Percentiles rank a stretch among this genome's conserved stretches.
Evolutionary conservation across 352 stramenopile species (phyloP).

Genomic region (Globisporangium megalacanthum): DNA sequence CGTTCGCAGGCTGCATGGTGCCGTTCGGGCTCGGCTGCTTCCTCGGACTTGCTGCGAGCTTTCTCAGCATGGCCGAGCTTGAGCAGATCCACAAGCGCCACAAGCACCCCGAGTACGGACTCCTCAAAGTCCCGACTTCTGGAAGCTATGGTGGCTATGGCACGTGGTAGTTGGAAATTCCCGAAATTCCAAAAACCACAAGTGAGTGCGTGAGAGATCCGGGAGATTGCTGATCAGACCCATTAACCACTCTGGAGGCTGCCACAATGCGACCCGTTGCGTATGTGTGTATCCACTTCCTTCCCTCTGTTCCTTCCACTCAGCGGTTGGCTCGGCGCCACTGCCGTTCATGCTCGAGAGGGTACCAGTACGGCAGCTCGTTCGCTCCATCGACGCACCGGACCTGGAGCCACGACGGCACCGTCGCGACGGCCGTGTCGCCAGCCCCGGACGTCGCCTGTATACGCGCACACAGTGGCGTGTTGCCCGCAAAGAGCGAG

Average conservation of each 20-base stretch:
- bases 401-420: conserved; percentile 1
- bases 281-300: too few species aligned
- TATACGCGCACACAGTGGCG: not conserved
- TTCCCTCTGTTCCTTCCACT: too few species aligned
- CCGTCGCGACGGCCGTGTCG: not conserved
- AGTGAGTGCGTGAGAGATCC: too few species aligned
- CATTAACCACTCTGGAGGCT: too few species aligned
- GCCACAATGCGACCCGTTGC: too few species aligned
- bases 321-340: not conserved
- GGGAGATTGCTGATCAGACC: too few species aligned
- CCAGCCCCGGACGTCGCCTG: not conserved
- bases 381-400: not conserved
- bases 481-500: not conserved
- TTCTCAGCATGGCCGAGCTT: conserved; percentile 71
- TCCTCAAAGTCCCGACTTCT: conserved; percentile 41
- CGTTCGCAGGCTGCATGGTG: conserved; percentile 63
- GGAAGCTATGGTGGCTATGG: conserved; percentile 27
- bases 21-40: conserved; percentile 68
- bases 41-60: conserved; percentile 50
- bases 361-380: conserved; percentile 1
- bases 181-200: too few species aligned
- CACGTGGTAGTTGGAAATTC: conserved; percentile 17
- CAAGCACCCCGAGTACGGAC: conserved; percentile 78
- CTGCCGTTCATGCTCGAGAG: conserved; percentile 1
- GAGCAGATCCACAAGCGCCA: conserved; percentile 74